Conservation (phyloP, 2,329 filamentous ascomycete genomes). For the Fusarium mexicanum region DNA sequence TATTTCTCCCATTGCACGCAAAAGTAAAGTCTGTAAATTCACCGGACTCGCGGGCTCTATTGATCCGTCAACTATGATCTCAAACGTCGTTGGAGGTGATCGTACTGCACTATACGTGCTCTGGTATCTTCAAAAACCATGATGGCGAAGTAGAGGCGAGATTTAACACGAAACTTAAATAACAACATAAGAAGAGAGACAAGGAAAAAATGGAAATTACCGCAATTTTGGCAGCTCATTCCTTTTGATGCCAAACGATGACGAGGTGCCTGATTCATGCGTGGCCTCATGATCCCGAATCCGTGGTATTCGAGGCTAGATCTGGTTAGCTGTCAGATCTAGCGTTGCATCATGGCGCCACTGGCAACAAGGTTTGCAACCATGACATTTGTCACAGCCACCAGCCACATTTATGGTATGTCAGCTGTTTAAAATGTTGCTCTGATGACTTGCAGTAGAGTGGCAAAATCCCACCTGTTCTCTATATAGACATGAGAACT, state of each 20-base stretch:
- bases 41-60: neutral
- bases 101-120: neutral
- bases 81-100: rapidly evolving
- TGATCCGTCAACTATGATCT: neutral
- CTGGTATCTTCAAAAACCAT: neutral
- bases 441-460: too few species aligned
- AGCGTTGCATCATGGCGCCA: slow-evolving; percentile 9
- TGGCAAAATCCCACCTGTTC: rapidly evolving
- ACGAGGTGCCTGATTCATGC: slow-evolving; percentile 6
- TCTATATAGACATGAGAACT: neutral
- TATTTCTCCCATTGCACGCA: neutral
- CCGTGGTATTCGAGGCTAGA: neutral
- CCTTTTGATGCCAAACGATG: neutral
- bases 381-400: neutral
- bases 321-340: neutral
- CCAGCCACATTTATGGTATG: neutral
- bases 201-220: rapidly evolving
- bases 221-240: neutral
- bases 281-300: neutral
- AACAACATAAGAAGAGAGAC: neutral
- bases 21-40: slow-evolving; percentile 10
- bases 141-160: rapidly evolving
- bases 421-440: too few species aligned
- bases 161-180: too few species aligned
- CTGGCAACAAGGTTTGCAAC: neutral